Evolutionary conservation across 2,329 filamentous ascomycete species (phyloP), one percentile per base, ranked within the genome.

Genomic region (Piedraia hortae): DNA sequence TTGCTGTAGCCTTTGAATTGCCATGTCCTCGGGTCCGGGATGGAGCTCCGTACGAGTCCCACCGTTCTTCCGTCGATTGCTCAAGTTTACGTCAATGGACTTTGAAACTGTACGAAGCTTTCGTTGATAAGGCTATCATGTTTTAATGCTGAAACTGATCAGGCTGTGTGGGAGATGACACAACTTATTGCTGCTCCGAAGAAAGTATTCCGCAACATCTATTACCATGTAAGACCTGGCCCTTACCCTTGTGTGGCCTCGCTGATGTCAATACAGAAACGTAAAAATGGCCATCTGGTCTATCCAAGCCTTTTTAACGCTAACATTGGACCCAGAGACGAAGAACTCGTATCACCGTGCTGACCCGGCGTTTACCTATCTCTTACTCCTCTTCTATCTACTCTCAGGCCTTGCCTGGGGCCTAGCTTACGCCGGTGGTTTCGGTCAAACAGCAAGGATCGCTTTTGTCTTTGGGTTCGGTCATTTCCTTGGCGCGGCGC

Each of bases 71-170:
- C 63, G 64, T 37, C 54, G 62, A 26, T 46, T 70, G 21, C 68
- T 70, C 54, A 71, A 71, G 42, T 70, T 70, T 37, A 63, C 64
- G 6, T 64, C 68, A 34, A 70, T 71, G 65, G 65, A 71, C 48
- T 71, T 71, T 39, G 65, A 71, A 39, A 67, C 68, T 53, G 39
- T 39, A 30, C 15, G 35, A 12, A 8, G 12, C 14, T n/a, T n/a
- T n/a, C n/a, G n/a, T n/a, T n/a, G n/a, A n/a, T n/a, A n/a, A n/a
- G n/a, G n/a, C n/a, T n/a, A n/a, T 10, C 10, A 7, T 17, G 10
- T 17, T 7, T 16, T 18, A 11, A 12, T 14, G 13, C 14, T 19
- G 24, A 27, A 12, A 24, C 10, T 25, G 14, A 8, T 8, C 23
- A 41, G 38, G 65, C 65, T 10, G 59, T 68, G 33, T 71, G 65